Evolutionary conservation across 345 rosid species (phyloP), one percentile per base, ranked within the genome.

Genomic region (Cochlearia excelsa): DNA sequence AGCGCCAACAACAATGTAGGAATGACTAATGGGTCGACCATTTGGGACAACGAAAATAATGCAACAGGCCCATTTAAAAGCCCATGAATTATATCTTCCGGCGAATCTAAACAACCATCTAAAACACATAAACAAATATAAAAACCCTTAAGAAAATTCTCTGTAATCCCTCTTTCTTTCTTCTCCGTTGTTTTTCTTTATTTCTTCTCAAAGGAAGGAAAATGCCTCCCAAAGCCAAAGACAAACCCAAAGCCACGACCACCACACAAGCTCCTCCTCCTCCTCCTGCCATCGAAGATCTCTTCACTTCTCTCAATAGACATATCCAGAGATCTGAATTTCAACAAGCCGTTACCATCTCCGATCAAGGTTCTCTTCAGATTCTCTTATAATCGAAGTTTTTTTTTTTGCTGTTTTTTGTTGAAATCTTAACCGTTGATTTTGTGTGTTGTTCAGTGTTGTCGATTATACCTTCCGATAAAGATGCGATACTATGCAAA

Each of bases 401-500:
- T 16, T 16, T 16, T 16, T 16, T 16, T 16, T 16, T 16, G 23
- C 23, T 16, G 23, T 16, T 16, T 16, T 16, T 16, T 16, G 23
- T 16, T 16, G 23, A 16, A 16, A 16, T 16, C 23, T 16, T 16
- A 16, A 16, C 23, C 23, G 23, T 4, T 11, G n/a, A 26, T 51
- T 23, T 4, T 65, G 23, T 16, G 23, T 16, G 23, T 16, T 35
- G 16, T 57, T n/a, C 80, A 93, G 99, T 93, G 46, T 77, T 93
- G 34, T 66, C 85, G 5, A 63, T 80, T 49, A 76, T 77, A 49
- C 91, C 95, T 23, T 75, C 74, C 59, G 97, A 93, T 40, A 97
- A 82, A 73, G 99, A 93, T 57, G 94, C 97, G 48, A 69, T 85
- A 72, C 79, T 83, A 65, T 89, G 99, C 76, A 87, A 93, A 69